phyloP scores from a whole-genome alignment of 2,329 filamentous ascomycete genomes.

The Thermoascus crustaceus region DNA sequence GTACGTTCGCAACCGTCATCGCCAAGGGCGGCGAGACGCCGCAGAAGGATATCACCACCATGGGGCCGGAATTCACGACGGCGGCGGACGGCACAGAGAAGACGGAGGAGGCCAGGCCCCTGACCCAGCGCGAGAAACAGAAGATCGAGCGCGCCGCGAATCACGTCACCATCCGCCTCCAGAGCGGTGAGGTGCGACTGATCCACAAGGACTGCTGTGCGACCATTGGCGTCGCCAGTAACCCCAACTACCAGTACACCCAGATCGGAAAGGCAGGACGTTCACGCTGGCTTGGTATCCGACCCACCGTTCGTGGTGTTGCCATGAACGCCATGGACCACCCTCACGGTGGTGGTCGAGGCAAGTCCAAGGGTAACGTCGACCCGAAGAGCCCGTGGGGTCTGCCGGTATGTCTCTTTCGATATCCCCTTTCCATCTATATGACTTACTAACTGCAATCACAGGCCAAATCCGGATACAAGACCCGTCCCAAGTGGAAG shows the following conservation, averaged over 20 bases:
- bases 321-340: conserved; percentile 99
- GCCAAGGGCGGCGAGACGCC: conserved; percentile 73
- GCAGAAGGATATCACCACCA: conserved; percentile 47
- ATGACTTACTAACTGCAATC: conserved; percentile 3
- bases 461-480: conserved; percentile 59
- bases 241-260: conserved; percentile 79
- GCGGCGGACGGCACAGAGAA: conserved; percentile 10
- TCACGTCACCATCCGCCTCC: conserved; percentile 75
- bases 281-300: conserved; percentile 85
- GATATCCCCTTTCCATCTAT: conserved; percentile 2
- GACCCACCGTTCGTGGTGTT: conserved; percentile 91
- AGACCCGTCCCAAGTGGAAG: conserved; percentile 83
- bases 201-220: conserved; percentile 90
- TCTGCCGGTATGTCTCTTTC: conserved; percentile 62
- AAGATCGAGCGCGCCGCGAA: conserved; percentile 55
- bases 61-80: no score
- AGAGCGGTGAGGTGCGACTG: conserved; percentile 85
- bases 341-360: conserved; percentile 96
- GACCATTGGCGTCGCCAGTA: conserved; percentile 90
- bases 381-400: conserved; percentile 96
- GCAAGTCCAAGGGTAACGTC: conserved; percentile 98
- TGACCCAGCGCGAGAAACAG: conserved; percentile 30
- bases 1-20: conserved; percentile 81
- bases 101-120: conserved; percentile 22
- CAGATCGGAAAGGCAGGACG: conserved; percentile 93